phyloP scores from a whole-genome alignment of 495 filamentous ascomycete species.

The Penicillium waksmanii region DNA sequence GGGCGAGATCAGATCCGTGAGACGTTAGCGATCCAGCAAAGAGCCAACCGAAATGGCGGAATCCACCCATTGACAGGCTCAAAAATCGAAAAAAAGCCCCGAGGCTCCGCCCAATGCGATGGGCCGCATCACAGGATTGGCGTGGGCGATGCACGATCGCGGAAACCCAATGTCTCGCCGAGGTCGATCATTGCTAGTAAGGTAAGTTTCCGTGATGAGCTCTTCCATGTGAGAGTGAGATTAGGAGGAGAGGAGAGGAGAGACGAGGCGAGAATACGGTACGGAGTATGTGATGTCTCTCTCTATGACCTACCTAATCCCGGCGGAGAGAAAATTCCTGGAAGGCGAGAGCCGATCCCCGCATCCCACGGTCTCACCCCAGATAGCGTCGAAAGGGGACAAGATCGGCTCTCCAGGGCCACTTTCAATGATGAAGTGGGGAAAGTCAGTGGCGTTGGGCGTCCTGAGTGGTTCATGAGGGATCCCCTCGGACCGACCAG shows the following conservation, averaged over 20 bases:
- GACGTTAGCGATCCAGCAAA: conserved; percentile 3
- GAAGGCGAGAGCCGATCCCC: conserved; percentile 14
- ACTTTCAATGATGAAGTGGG: background rate
- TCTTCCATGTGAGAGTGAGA: conserved; percentile 17
- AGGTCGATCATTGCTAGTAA: conserved; percentile 20
- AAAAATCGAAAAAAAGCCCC: conserved; percentile 13
- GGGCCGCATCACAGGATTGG: conserved; percentile 20
- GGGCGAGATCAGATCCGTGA: background rate
- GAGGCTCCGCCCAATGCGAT: conserved; percentile 18
- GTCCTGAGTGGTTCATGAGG: background rate
- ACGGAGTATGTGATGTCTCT: too few relatives aligned
- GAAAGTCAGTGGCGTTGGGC: conserved; percentile 1
- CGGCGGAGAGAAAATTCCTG: background rate
- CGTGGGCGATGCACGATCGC: conserved; percentile 17
- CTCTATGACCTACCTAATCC: background rate
- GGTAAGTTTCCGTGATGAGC: background rate
- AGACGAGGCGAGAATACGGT: too few relatives aligned
- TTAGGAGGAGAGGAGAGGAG: too few relatives aligned
- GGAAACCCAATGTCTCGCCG: conserved; percentile 19
- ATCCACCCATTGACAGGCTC: background rate
- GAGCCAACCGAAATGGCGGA: background rate
- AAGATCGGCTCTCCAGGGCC: conserved; percentile 12
- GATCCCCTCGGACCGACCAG: background rate
- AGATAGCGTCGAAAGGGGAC: conserved; percentile 6
- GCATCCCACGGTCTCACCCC: conserved; percentile 19